Conservation (phyloP, 2,329 filamentous ascomycete species). For the Karstenula rhodostoma region DNA sequence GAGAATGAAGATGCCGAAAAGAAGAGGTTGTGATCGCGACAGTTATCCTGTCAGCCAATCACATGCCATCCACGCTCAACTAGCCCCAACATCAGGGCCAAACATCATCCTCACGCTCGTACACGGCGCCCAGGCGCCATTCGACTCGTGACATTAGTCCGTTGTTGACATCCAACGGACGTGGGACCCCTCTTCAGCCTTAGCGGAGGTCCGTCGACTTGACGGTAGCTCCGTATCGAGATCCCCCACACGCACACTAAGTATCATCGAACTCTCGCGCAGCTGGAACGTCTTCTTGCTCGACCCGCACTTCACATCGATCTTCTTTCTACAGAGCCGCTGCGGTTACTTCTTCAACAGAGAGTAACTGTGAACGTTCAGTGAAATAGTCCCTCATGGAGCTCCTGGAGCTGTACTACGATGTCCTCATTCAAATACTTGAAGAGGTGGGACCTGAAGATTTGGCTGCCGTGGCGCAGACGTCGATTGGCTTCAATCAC, state of each 20-base stretch:
- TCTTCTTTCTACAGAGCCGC: background rate
- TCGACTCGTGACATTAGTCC: background rate
- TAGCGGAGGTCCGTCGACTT: slow-evolving; percentile 4
- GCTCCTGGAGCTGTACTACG: slow-evolving; percentile 47
- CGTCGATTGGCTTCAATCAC: slow-evolving; percentile 54
- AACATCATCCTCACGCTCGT: background rate
- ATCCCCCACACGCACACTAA: background rate
- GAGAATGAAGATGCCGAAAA: background rate
- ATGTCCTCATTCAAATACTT: slow-evolving; percentile 45
- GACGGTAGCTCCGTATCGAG: background rate
- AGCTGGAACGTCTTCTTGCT: background rate
- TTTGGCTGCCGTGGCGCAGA: slow-evolving; percentile 40
- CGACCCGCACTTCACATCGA: background rate
- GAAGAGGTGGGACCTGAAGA: slow-evolving; percentile 44
- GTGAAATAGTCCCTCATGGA: slow-evolving; percentile 27
- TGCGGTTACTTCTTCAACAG: background rate
- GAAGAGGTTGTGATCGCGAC: background rate
- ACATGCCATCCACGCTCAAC: background rate
- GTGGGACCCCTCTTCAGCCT: slow-evolving; percentile 1
- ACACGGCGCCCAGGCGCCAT: background rate
- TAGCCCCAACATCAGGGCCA: background rate
- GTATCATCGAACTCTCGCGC: background rate
- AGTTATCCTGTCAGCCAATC: background rate
- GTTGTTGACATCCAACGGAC: slow-evolving; percentile 10
- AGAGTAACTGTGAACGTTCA: background rate